A percentile compares a stretch with the other conserved stretches of the same genome.
These are phyloP conservation scores for Ganoderma lucidum DNA, from an alignment of 1,284 basidiomycete species.

Conservation along the genomic window DNA sequence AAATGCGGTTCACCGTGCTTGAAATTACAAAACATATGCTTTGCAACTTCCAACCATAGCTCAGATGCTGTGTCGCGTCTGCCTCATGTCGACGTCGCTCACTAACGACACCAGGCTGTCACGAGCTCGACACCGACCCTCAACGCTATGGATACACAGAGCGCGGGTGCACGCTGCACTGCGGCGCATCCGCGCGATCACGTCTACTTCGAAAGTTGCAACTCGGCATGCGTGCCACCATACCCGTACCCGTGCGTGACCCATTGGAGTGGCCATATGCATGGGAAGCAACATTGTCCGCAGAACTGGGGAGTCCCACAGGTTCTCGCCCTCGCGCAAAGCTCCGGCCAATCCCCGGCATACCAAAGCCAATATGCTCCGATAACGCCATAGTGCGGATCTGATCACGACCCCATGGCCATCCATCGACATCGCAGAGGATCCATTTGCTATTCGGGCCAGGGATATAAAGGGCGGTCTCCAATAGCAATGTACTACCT, in stretches of 20 bases:
- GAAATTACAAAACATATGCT: background rate
- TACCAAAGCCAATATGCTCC: background rate
- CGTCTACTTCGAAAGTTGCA: background rate
- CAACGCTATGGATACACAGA: background rate
- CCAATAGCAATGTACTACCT: background rate
- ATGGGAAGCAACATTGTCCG: slow-evolving; percentile 2
- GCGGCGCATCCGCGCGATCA: background rate
- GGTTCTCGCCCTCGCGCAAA: background rate
- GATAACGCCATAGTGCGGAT: slow-evolving; percentile 7
- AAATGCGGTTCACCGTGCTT: background rate
- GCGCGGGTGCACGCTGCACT: background rate
- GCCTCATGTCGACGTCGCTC: background rate
- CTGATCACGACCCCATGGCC: slow-evolving; percentile 4
- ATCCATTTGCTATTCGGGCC: background rate
- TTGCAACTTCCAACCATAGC: background rate
- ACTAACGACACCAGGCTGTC: background rate
- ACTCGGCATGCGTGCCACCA: background rate
- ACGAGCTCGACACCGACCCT: background rate
- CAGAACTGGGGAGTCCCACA: background rate
- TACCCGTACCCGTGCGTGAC: background rate
- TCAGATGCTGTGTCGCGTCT: background rate
- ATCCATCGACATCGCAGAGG: slow-evolving; percentile 2
- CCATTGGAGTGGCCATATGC: background rate
- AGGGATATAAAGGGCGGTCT: background rate
- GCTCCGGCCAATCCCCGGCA: background rate